A percentile compares a stretch with the other conserved stretches of the same genome.
These are phyloP conservation scores for Venturia pyrina DNA, from an alignment of 2,329 filamentous ascomycete genomes.

Conservation along the genomic window DNA sequence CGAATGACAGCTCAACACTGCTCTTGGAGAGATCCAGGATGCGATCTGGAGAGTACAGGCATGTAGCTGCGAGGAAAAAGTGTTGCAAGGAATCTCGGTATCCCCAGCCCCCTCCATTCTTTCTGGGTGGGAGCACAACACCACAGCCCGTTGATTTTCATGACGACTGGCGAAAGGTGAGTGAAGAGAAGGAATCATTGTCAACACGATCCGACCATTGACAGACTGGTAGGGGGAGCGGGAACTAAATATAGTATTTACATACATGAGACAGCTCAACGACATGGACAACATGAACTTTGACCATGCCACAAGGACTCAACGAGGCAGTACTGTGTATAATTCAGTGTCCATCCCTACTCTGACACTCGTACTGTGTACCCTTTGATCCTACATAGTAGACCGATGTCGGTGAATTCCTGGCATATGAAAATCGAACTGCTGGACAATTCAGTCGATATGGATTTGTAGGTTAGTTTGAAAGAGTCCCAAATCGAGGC, in stretches of 20 bases:
- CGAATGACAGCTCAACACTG: neutral
- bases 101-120: neutral
- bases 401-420: too few species aligned
- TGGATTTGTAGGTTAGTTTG: too few species aligned
- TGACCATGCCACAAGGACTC: too few species aligned
- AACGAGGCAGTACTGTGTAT: too few species aligned
- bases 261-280: too few species aligned
- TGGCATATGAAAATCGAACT: too few species aligned
- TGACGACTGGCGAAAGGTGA: neutral
- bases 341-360: too few species aligned
- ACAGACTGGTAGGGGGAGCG: neutral
- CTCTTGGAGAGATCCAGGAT: neutral
- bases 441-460: too few species aligned
- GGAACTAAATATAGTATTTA: neutral
- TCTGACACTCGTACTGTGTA: too few species aligned
- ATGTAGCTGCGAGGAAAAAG: neutral
- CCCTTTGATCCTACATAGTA: too few species aligned
- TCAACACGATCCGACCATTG: neutral
- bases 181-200: neutral
- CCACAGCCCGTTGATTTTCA: neutral
- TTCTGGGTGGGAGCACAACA: neutral
- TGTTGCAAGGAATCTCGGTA: neutral
- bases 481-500: too few species aligned
- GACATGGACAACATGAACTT: neutral
- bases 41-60: neutral